Evolutionary conservation across 306 rosid genomes (phyloP).

Genomic region (Lupinus albus): DNA sequence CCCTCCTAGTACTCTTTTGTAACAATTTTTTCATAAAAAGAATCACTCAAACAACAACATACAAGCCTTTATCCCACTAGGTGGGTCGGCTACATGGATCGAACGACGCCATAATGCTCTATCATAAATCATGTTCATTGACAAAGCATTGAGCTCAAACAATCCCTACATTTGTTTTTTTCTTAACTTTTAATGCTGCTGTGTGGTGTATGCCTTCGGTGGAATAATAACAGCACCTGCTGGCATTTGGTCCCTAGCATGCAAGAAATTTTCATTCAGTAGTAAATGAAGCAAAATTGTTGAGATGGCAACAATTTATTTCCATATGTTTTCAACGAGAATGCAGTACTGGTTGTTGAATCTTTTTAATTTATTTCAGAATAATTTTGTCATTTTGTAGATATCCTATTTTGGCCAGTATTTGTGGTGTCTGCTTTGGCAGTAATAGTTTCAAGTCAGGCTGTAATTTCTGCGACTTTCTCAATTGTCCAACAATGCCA

Average conservation of each 20-base stretch:
- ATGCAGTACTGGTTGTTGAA: conserved; percentile 17
- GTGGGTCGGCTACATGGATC: no score
- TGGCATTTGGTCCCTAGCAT: conserved; percentile 26
- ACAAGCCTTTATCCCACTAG: no score
- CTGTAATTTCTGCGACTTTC: conserved; percentile 71
- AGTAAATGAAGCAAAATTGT: conserved; percentile 31
- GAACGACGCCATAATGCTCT: no score
- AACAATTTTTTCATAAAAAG: conserved; percentile 7
- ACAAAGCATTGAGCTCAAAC: no score
- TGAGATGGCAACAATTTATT: conserved; percentile 12
- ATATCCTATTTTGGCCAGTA: conserved; percentile 74
- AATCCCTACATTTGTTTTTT: conserved; percentile 23
- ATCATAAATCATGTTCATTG: no score
- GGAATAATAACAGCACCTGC: conserved; percentile 12
- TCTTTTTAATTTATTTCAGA: conserved; percentile 35
- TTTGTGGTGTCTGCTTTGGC: conserved; percentile 68
- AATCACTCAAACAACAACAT: background rate
- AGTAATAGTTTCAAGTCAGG: conserved; percentile 73
- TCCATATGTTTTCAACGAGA: conserved; percentile 30
- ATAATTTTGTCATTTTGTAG: conserved; percentile 60
- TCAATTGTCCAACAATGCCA: conserved; percentile 74
- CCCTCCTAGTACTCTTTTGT: conserved; percentile 5
- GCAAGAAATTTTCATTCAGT: conserved; percentile 5
- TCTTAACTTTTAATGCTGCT: conserved; percentile 29
- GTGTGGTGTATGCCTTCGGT: background rate